phyloP scores from a whole-genome alignment of 2,329 filamentous ascomycete genomes.

The Nannizziopsis barbatae region DNA sequence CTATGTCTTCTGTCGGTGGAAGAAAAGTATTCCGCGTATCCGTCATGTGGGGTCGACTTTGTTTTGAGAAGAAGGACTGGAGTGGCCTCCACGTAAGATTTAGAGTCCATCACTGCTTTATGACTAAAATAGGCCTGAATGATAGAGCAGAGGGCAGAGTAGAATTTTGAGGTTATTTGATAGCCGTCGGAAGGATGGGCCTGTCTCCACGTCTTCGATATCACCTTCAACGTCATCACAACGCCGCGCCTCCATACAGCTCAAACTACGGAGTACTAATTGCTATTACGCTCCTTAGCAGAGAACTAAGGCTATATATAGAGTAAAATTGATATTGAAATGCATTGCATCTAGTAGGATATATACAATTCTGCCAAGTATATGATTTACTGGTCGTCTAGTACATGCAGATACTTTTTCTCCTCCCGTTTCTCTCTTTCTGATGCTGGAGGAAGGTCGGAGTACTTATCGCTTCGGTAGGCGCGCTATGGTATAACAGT shows the following conservation, averaged over 20 bases:
- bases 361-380: slow-evolving; percentile 28
- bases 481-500: slow-evolving; percentile 53
- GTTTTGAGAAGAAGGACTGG: slow-evolving; percentile 41
- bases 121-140: background rate
- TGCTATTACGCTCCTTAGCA: too few species aligned
- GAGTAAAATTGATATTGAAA: slow-evolving; percentile 21
- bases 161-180: too few species aligned
- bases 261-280: too few species aligned
- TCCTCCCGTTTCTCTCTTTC: slow-evolving; percentile 91
- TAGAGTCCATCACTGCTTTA: background rate
- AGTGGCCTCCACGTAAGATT: slow-evolving; percentile 6
- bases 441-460: slow-evolving; percentile 86
- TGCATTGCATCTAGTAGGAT: slow-evolving; percentile 26
- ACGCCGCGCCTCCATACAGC: background rate
- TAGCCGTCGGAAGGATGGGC: background rate
- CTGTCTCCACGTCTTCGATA: too few species aligned
- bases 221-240: too few species aligned
- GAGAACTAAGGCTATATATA: background rate
- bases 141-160: too few species aligned
- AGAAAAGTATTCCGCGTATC: slow-evolving; percentile 37
- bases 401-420: slow-evolving; percentile 91
- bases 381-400: slow-evolving; percentile 62
- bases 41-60: slow-evolving; percentile 35
- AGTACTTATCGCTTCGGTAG: slow-evolving; percentile 78
- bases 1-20: slow-evolving; percentile 9